Conservation (phyloP, 805 yeast genomes). For the Lipomyces lipofer region DNA sequence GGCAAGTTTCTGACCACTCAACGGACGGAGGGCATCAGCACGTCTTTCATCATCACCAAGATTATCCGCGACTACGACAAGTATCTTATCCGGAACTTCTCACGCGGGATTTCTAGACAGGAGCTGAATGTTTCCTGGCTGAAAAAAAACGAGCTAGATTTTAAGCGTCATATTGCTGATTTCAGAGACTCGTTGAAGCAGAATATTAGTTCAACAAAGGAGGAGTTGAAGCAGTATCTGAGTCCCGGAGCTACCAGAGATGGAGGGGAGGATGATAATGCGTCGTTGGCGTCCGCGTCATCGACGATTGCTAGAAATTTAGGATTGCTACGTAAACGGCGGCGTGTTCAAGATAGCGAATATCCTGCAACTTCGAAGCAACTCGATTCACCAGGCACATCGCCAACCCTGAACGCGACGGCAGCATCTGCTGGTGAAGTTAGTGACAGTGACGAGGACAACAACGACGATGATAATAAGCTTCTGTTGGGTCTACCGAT, state of each 20-base stretch:
- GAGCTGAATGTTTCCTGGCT: constrained; percentile 97
- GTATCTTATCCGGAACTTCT: constrained; percentile 94
- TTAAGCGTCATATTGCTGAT: constrained; percentile 84
- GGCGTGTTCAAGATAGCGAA: background rate
- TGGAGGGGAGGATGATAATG: constrained; percentile 32
- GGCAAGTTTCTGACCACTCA: constrained; percentile 95
- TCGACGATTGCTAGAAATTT: constrained; percentile 9
- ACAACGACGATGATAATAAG: constrained; percentile 25
- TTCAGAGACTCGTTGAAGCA: constrained; percentile 84
- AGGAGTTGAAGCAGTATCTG: constrained; percentile 78
- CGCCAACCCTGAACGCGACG: constrained; percentile 3
- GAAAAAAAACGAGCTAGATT: constrained; percentile 92
- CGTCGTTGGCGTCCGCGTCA: constrained; percentile 25
- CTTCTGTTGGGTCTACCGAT: constrained; percentile 21
- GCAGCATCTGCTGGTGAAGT: constrained; percentile 1
- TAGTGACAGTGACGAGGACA: constrained; percentile 21
- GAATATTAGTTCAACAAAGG: constrained; percentile 57
- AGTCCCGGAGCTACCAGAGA: constrained; percentile 35
- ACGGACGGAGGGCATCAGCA: constrained; percentile 94
- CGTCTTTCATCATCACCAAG: constrained; percentile 93
- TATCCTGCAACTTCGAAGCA: constrained; percentile 1
- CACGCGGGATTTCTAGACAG: constrained; percentile 95
- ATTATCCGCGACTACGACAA: constrained; percentile 95
- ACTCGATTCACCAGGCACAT: background rate
- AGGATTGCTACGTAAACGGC: constrained; percentile 20